These are phyloP conservation scores for Paralagenidium karlingii DNA, from an alignment of 352 stramenopile species.

Conservation along the genomic window DNA sequence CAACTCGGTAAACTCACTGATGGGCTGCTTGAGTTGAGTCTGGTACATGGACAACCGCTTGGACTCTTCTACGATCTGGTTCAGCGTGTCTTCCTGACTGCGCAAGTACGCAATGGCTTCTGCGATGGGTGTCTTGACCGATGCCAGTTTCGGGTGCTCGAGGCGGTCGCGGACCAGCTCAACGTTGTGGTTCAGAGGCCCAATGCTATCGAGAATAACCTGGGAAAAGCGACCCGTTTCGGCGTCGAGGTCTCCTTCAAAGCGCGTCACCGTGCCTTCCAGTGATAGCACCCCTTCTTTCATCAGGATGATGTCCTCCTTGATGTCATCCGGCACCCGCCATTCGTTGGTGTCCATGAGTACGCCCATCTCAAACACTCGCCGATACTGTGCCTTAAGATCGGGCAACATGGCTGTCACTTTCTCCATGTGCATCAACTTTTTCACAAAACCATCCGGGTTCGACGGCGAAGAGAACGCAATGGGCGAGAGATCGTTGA, in stretches of 20 bases:
- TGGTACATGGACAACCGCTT: conserved; percentile 85
- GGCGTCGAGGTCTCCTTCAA: conserved; percentile 84
- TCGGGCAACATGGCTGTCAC: conserved; percentile 47
- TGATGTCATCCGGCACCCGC: conserved; percentile 85
- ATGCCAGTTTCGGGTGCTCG: conserved; percentile 66
- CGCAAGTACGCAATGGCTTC: conserved; percentile 66
- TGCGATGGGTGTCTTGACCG: conserved; percentile 53
- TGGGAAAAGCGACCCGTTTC: conserved; percentile 87
- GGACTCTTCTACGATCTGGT: conserved; percentile 63
- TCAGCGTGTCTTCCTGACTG: conserved; percentile 55
- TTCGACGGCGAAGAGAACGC: conserved; percentile 58
- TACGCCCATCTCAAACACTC: conserved; percentile 77
- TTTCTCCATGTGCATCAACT: conserved; percentile 81
- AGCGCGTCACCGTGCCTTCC: conserved; percentile 80
- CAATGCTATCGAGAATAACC: conserved; percentile 83
- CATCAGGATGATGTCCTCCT: conserved; percentile 89
- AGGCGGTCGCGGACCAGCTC: conserved; percentile 70
- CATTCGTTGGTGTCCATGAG: conserved; percentile 89
- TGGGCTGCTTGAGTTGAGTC: conserved; percentile 64
- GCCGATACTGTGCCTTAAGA: conserved; percentile 53
- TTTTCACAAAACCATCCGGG: conserved; percentile 73
- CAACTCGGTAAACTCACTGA: conserved; percentile 85
- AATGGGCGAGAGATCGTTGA: conserved; percentile 76
- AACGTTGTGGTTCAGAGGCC: conserved; percentile 53
- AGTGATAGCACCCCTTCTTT: conserved; percentile 86